Evolutionary conservation across 805 yeast species (phyloP).

Genomic region (Spathaspora gorwiae): DNA sequence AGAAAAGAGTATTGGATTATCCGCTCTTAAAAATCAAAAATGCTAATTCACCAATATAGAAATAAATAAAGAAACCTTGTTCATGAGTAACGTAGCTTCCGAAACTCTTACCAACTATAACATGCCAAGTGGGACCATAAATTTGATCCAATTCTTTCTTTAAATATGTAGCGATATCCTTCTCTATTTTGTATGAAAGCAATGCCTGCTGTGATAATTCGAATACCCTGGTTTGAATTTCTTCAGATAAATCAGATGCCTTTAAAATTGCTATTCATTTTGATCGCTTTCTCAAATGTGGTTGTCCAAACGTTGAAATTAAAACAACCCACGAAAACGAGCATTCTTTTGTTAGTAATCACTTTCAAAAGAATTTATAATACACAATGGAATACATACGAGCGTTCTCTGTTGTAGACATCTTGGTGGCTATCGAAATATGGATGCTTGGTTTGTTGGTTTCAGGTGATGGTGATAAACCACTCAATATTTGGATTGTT

Average conservation of each 20-base stretch:
- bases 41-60: conserved; percentile 66
- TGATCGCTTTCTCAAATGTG: too few species aligned
- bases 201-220: conserved; percentile 44
- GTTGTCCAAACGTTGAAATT: too few species aligned
- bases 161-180: conserved; percentile 61
- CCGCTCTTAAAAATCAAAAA: conserved; percentile 67
- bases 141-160: conserved; percentile 64
- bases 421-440: neutral
- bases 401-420: conserved; percentile 6
- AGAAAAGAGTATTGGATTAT: conserved; percentile 15
- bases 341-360: neutral
- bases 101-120: conserved; percentile 72
- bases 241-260: conserved; percentile 47
- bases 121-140: conserved; percentile 76
- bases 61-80: conserved; percentile 66
- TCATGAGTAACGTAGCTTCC: conserved; percentile 80
- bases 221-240: conserved; percentile 47
- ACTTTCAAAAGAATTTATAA: neutral
- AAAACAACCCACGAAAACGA: too few species aligned
- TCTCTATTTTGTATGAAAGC: conserved; percentile 39
- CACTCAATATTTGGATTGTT: too few species aligned
- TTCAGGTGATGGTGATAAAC: too few species aligned
- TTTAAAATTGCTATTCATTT: conserved; percentile 30
- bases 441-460: neutral
- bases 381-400: conserved; percentile 5